Base-by-base conservation (phyloP, 345 rosid species). In the Moricandia moricandioides region DNA sequence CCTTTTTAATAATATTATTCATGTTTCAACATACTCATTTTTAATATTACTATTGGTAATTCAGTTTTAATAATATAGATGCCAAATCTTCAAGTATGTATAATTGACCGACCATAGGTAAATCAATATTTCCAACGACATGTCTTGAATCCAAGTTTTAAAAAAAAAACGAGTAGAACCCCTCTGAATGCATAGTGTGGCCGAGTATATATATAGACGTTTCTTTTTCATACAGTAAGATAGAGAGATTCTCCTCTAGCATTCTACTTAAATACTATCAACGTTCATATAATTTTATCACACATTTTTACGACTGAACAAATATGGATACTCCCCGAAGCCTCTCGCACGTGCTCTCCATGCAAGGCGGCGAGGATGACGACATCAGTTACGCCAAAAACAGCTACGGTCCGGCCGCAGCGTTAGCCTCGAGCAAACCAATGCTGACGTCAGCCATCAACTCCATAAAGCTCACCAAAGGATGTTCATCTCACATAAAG, bases 331-430 rank as follows among this genome's bases (percentile, higher is more conserved):
- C 69, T 1, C 62, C 78, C 1, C 59, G 58, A 40, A 67, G 81
- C 17, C 87, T 86, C 26, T 77, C 81, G 61, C 74, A 81, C 37
- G 83, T 82, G 26, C 72, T 82, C 30, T 82, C 85, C 70, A 84
- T 86, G 89, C 87, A 84, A 81, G 86, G 89, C 9, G 87, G 87
- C 4, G 84, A 82, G 4, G 87, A n/a, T n/a, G n/a, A 83, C 29
- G 84, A 81, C 51, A 55, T 55, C 24, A 86, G 89, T 77, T 86
- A 86, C 56, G 85, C 83, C 13, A 86, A 81, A 70, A 86, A 84
- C 78, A 77, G 81, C 1, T 69, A 81, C 34, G 89, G 85, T 33
- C 57, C 86, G 1, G 86, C 89, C 1, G 77, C 77, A 8, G 85
- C 87, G 12, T 67, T 84, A 59, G 73, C 68, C 62, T 65, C 82